Evolutionary conservation across 495 filamentous ascomycete genomes (phyloP), one percentile per base, ranked within the genome.

Genomic region (Aspergillus steynii): DNA sequence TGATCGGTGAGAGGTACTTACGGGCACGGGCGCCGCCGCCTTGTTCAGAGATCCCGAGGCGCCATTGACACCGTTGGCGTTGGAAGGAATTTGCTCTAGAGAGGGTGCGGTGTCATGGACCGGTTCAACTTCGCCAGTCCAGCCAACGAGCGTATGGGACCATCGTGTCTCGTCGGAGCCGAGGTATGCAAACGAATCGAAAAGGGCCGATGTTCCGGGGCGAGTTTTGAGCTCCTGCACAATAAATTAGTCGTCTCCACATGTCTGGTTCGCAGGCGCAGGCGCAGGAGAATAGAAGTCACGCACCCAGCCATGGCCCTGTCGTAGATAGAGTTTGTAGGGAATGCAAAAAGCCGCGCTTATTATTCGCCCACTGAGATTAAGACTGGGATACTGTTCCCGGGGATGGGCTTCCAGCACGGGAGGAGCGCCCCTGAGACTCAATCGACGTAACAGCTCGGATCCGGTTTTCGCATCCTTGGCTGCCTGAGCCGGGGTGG

Each of bases 121-220:
- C 3, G 79, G 75, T 55, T 89, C 84, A 50, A 97, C 89, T 71
- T 97, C 93, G 34, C 93, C 93, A 2, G 93, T 94, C 93, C 93
- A 97, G 25, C 89, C 93, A 53, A 97, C 88, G 1, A 96, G 80
- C 0, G 88, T 92, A 75, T 96, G 92, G 65, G 90, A 88, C 91
- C 91, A 97, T 26, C 84, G 82, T 7, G 85, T 84, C 27, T 88
- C 79, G 48, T 88, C 75, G 5, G 91, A 92, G 7, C 90, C 90
- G 28, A 97, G 84, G 72, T 93, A 88, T 20, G 88, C 85, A 67
- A 97, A 89, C 32, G 91, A 89, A 71, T 96, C 92, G 72, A 93
- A 94, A 28, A 97, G 80, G 25, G 93, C 91, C 4, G 93, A 96
- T 45, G 90, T 91, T 55, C 93, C 93, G 32, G 87, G 86, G 50